These are phyloP conservation scores for Aspergillus hancockii DNA, from an alignment of 495 filamentous ascomycete species.

Conservation along the genomic window DNA sequence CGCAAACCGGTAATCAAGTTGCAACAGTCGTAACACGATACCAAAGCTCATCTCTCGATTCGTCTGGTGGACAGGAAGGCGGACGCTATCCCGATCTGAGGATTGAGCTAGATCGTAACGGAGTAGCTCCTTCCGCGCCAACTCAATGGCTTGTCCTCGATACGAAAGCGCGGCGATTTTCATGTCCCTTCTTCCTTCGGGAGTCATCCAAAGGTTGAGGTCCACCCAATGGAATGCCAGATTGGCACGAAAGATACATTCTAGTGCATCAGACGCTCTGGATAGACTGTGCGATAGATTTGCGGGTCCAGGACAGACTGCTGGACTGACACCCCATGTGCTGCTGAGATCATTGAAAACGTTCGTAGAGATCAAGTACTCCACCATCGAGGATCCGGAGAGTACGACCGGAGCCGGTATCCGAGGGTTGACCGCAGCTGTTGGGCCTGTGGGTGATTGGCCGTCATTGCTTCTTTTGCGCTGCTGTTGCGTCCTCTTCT, in stretches of 20 bases:
- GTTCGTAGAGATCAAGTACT: conserved; percentile 4
- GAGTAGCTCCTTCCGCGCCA: conserved; percentile 9
- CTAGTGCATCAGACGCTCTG: conserved; percentile 2
- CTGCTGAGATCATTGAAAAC: background rate
- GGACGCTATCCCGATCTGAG: too few species aligned
- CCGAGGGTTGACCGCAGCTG: background rate
- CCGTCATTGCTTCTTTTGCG: background rate
- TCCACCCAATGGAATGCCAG: conserved; percentile 7
- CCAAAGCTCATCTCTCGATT: conserved; percentile 4
- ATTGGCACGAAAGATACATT: conserved; percentile 6
- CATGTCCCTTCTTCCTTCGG: conserved; percentile 5
- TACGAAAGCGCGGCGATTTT: conserved; percentile 12
- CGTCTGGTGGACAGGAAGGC: background rate
- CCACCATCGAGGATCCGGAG: background rate
- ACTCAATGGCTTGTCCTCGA: conserved; percentile 14
- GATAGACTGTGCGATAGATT: conserved; percentile 10
- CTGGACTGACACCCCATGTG: conserved; percentile 15
- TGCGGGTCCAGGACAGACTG: conserved; percentile 13
- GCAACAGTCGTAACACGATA: conserved; percentile 12
- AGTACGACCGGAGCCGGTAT: background rate
- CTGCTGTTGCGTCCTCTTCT: conserved; percentile 6
- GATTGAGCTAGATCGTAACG: background rate
- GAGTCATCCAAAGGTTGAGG: background rate
- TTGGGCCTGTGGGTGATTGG: background rate
- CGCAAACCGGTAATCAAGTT: conserved; percentile 13